Evolutionary conservation across 2,329 filamentous ascomycete genomes (phyloP), one percentile per base, ranked within the genome.

Genomic region (Elsinoe ampelina): DNA sequence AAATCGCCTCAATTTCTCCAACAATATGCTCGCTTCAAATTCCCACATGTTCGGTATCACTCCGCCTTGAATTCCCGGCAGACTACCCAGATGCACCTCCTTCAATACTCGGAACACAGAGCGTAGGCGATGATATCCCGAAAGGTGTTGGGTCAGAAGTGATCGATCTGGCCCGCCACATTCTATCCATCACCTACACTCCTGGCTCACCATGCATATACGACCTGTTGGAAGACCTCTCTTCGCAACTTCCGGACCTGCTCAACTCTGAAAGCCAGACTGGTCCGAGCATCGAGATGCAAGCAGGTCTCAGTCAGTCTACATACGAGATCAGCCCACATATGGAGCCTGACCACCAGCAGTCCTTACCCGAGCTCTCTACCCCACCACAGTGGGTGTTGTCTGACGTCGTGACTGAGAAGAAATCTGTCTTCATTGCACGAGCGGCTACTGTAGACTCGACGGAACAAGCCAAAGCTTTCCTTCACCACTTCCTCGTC

Each of bases 361-460:
- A 63, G 65, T 58, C 61, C 19, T 52, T 39, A 32, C n/a, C 63
- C 55, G 62, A 65, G 39, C 65, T 80, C 2, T 71, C 76, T 32
- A 61, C 63, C 15, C 66, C 70, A 22, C 75, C 79, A 20, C 81
- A 81, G 0, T 98, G 93, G 93, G 77, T 78, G 0, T 62, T 91
- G 0, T 95, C 89, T 0, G 83, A 87, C 3, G 77, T 83, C 0
- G 72, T 93, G 5, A 79, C 82, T 0, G 91, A 95, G 70, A 85
- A 88, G 68, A 95, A 89, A 67, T 96, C 90, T 0, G 83, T 88
- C 1, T 98, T 98, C 68, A 65, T 97, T 43, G 93, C 87, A 1
- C 84, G 90, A 35, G 85, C 82, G 35, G 86, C 87, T 0, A 72
- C 72, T 2, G 89, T 95, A 1, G 74, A 77, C 0, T 87, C 85